phyloP scores from a whole-genome alignment of 306 rosid species.

The Castanospermum australe region DNA sequence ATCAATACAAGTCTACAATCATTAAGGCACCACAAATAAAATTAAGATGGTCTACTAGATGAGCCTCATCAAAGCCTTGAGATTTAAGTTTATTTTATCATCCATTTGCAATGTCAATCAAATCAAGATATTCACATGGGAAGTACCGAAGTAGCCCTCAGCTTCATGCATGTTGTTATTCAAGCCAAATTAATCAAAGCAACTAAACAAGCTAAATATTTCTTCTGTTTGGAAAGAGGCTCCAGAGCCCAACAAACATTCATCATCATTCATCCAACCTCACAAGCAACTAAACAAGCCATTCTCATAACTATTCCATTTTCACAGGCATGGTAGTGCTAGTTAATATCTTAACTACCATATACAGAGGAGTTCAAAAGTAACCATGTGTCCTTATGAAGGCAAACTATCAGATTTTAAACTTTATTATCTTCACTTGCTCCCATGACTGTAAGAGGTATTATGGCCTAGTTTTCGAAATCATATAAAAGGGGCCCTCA shows the following conservation, averaged over 20 bases:
- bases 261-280: neutral
- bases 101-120: constrained; percentile 15
- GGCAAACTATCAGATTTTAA: neutral
- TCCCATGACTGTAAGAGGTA: neutral
- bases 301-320: constrained; percentile 11
- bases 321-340: neutral
- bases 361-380: neutral
- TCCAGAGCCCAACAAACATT: neutral
- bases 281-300: neutral
- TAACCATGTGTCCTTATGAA: constrained; percentile 5
- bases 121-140: constrained; percentile 1
- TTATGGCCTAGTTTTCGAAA: neutral
- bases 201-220: neutral
- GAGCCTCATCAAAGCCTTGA: neutral
- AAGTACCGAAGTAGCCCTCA: neutral
- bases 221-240: neutral
- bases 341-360: neutral
- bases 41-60: neutral
- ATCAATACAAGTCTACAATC: constrained; percentile 19
- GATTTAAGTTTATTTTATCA: neutral
- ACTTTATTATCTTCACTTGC: neutral
- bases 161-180: neutral
- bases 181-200: neutral
- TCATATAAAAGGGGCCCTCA: neutral
- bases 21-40: constrained; percentile 2